Evolutionary conservation across 2,329 filamentous ascomycete genomes (phyloP), one percentile per base, ranked within the genome.

Genomic region (Immersiporthe knoxdaviesiana): DNA sequence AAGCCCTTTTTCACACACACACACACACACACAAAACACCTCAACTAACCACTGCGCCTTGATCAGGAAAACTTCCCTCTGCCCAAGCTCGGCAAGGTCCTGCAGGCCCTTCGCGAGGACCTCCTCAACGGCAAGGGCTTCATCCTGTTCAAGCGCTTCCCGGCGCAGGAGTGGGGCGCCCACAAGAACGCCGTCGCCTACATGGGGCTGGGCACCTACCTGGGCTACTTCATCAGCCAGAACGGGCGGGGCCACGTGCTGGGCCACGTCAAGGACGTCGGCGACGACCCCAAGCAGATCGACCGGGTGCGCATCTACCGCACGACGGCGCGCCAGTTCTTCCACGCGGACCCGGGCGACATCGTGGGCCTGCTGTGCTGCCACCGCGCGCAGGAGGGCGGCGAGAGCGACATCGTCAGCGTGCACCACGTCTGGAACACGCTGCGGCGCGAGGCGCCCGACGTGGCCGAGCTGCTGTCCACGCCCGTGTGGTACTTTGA

Each of bases 401-500:
- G 93, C 68, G 93, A 97, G 81, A 92, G 89, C 50, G 93, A 97
- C 77, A 86, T 97, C 68, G 91, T 91, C 65, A 92, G 89, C 71
- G 87, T 90, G 24, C 93, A 97, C 78, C 83, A 90, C 73, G 91
- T 97, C 52, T 97, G 91, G 88, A 97, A 97, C 79, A 86, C 86
- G 50, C 84, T 97, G 47, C 92, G 93, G 77, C 80, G 79, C 52
- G 88, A 95, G 77, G 85, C 92, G 32, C 92, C 93, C 0, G 93
- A 95, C 75, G 90, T 97, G 1, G 90, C 92, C 0, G 88, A 92
- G 78, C 85, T 90, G 7, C 83, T 97, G 66, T 91, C 91, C 1
- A 81, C 90, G 77, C 93, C 93, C 0, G 88, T 93, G 72, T 97
- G 93, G 93, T 96, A 97, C 82, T 95, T 97, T 78, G 93, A 97